Evolutionary conservation across 306 rosid species (phyloP).

Genomic region (Malus orientalis): DNA sequence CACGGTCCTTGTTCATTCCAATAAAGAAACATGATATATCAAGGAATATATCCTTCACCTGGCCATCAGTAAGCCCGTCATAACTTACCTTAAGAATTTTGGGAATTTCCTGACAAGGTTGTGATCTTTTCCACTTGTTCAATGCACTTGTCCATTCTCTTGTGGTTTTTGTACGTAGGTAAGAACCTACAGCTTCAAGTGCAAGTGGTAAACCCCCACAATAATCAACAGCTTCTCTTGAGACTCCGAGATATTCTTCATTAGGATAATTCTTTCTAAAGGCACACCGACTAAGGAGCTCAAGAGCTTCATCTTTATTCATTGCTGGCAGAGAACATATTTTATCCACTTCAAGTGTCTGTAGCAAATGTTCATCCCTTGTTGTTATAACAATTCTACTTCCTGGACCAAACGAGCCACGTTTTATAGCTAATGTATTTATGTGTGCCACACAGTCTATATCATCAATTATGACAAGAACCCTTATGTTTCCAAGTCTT

Average conservation of each 20-base stretch:
- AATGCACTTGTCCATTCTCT: constrained; percentile 17
- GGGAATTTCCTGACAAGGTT: constrained; percentile 11
- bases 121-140: background rate
- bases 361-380: background rate
- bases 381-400: constrained; percentile 26
- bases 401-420: background rate
- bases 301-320: constrained; percentile 4
- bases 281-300: constrained; percentile 22
- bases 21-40: constrained; percentile 34
- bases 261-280: background rate
- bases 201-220: constrained; percentile 38
- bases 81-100: constrained; percentile 14
- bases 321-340: background rate
- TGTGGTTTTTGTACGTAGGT: background rate
- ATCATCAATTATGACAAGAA: constrained; percentile 12
- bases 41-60: constrained; percentile 23
- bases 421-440: background rate
- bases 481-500: background rate
- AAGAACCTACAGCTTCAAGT: constrained; percentile 29
- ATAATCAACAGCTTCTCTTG: background rate
- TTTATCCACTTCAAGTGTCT: background rate
- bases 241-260: background rate
- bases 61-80: background rate
- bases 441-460: background rate
- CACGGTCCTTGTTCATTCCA: constrained; percentile 17